These are phyloP conservation scores for Cercospora berteroae DNA, from an alignment of 2,329 filamentous ascomycete species.

Conservation along the genomic window DNA sequence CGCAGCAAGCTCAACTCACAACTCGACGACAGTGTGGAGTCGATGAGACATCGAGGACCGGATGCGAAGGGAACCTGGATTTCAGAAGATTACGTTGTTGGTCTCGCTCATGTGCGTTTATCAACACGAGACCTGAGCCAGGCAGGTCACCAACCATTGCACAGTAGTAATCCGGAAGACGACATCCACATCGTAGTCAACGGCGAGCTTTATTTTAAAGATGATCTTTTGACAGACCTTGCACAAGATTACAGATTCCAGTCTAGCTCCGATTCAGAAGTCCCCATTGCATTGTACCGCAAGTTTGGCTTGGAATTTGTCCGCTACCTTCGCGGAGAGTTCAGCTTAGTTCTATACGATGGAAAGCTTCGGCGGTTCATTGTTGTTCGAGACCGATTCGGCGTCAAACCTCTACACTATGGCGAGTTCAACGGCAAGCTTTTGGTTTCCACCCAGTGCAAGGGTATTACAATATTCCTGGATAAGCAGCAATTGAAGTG, in stretches of 20 bases:
- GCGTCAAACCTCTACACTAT: conserved; percentile 58
- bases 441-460: neutral
- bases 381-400: conserved; percentile 55
- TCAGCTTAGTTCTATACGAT: conserved; percentile 55
- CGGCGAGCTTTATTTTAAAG: conserved; percentile 58
- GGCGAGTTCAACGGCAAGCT: neutral
- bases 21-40: neutral
- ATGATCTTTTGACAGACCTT: conserved; percentile 44
- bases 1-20: neutral
- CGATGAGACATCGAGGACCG: conserved; percentile 38
- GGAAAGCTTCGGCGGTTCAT: conserved; percentile 44
- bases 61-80: conserved; percentile 50
- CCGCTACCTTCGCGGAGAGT: conserved; percentile 54
- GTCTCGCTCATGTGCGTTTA: conserved; percentile 52
- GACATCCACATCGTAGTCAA: conserved; percentile 59
- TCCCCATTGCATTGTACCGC: conserved; percentile 54
- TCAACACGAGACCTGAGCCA: conserved; percentile 55
- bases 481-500: neutral
- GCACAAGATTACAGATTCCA: conserved; percentile 45
- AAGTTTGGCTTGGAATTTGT: conserved; percentile 49
- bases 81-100: conserved; percentile 38
- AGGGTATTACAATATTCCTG: neutral
- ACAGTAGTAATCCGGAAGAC: conserved; percentile 19
- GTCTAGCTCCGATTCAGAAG: conserved; percentile 52
- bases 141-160: conserved; percentile 48